Percentiles rank a stretch among this genome's conserved stretches.
These are phyloP conservation scores for Podospora anserina DNA, from an alignment of 495 filamentous ascomycete genomes.

Conservation along the genomic window DNA sequence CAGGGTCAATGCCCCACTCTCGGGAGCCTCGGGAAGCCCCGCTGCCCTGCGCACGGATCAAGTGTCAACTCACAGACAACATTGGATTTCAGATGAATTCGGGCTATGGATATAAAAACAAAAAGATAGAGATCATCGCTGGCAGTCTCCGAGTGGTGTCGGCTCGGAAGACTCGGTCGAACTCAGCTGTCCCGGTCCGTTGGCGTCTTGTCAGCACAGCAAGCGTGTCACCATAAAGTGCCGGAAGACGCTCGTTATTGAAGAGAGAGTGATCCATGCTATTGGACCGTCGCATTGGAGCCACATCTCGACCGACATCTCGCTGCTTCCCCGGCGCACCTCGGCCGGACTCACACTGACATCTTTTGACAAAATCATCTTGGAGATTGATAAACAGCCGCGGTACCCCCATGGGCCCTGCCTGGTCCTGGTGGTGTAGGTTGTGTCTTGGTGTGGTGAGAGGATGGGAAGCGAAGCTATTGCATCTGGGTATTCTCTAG, in stretches of 20 bases:
- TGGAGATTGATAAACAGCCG: not conserved
- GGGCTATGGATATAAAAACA: too few relatives aligned
- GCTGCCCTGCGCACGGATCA: not conserved
- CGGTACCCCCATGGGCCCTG: not conserved
- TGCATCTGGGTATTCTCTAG: not conserved
- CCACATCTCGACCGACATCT: not conserved
- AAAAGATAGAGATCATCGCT: not conserved
- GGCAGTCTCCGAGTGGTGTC: not conserved
- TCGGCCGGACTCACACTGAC: not conserved
- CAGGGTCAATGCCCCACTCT: not conserved
- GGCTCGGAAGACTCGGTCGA: too few relatives aligned
- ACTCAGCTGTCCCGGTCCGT: not conserved
- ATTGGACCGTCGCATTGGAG: not conserved
- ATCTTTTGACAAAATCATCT: not conserved
- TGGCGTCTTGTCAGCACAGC: not conserved
- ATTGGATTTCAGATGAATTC: not conserved
- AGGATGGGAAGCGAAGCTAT: too few relatives aligned
- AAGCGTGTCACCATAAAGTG: not conserved
- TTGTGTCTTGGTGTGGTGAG: too few relatives aligned
- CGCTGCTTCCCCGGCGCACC: not conserved
- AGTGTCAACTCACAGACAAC: not conserved
- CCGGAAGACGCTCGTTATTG: not conserved
- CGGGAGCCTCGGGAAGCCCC: slow-evolving; percentile 3
- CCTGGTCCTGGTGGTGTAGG: not conserved
- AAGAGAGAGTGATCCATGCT: not conserved